Base-by-base conservation (phyloP, 805 yeast genomes). In the Candida rishiriensis region DNA sequence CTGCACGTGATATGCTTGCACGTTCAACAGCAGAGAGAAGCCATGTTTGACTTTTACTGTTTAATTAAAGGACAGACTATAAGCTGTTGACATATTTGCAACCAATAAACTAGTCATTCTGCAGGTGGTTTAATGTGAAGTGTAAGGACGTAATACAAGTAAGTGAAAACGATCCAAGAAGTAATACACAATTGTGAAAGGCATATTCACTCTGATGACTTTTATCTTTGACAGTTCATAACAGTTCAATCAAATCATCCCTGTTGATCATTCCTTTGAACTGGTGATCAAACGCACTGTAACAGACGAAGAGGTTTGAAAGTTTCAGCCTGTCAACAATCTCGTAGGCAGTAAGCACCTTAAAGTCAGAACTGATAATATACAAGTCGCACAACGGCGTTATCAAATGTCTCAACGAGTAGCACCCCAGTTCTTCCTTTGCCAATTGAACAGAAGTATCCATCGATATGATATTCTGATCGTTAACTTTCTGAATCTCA, bases 251-350 rank as follows among this genome's bases (percentile, higher is more conserved):
- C 36, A 63, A 32, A 42, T 68, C 73, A 18, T 55, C 57, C 39
- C 63, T 56, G 14, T 71, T 65, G 16, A 72, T 44, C 9, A 70
- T 32, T 3, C 78, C 76, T 39, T 52, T 51, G 16, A 71, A 50
- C 21, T 46, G 40, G 31, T 53, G 49, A 3, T 38, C 69, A 57
- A 40, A 40, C 26, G 48, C 54, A 29, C 39, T 64, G 49, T 38
- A 57, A 47, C 59, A 69, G 39, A 59, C 68, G 44, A 59, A 60
- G 42, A 52, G 57, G 35, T 55, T 47, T 2, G 53, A 52, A 13
- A 70, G 44, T 7, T 72, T 72, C 51, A 73, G 49, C 39, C 63
- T 63, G 45, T 67, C 66, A 41, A 73, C 65, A 43, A 70, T 57
- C 36, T 61, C 63, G 36, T 68, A 66, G 1, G 59, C 68, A 0